These are phyloP conservation scores for Syncephalis plumigaleata DNA, from an alignment of 371 early-diverging fungal genomes.

Conservation along the genomic window DNA sequence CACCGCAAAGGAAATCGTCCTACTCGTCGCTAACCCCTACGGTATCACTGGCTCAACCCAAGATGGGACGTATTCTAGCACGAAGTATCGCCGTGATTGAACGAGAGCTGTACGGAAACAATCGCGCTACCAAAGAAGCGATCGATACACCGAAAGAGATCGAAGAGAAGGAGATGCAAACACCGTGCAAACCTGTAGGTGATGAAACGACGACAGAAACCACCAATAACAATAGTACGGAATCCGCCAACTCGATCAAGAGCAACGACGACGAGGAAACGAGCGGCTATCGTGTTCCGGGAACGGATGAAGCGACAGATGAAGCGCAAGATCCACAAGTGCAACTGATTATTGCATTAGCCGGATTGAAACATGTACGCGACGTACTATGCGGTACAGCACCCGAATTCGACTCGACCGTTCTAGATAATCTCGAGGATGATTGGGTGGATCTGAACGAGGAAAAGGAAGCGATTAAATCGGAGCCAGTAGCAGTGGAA, in stretches of 20 bases:
- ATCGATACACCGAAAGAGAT: not conserved
- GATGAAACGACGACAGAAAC: too few species aligned
- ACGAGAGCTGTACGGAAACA: constrained; percentile 13
- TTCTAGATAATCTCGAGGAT: constrained; percentile 11
- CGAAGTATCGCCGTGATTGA: constrained; percentile 32
- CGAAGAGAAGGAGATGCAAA: not conserved
- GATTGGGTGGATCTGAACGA: too few species aligned
- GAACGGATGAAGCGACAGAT: not conserved
- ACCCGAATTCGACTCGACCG: constrained; percentile 22
- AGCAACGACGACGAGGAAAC: constrained; percentile 1
- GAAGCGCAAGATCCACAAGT: constrained; percentile 5
- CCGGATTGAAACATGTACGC: constrained; percentile 36
- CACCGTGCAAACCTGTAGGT: not conserved
- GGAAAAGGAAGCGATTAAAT: too few species aligned
- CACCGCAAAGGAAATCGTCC: not conserved
- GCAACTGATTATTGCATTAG: constrained; percentile 16
- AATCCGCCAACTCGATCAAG: too few species aligned
- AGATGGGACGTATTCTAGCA: constrained; percentile 30
- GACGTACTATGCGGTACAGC: constrained; percentile 33
- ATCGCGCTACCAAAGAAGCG: constrained; percentile 9
- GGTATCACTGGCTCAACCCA: constrained; percentile 11
- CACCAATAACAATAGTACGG: too few species aligned
- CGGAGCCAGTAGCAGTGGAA: too few species aligned
- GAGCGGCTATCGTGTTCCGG: not conserved
- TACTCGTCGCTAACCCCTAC: constrained; percentile 1